Evolutionary conservation across 1,139 yeast genomes (phyloP).

Genomic region (Candida pseudocylindracea): DNA sequence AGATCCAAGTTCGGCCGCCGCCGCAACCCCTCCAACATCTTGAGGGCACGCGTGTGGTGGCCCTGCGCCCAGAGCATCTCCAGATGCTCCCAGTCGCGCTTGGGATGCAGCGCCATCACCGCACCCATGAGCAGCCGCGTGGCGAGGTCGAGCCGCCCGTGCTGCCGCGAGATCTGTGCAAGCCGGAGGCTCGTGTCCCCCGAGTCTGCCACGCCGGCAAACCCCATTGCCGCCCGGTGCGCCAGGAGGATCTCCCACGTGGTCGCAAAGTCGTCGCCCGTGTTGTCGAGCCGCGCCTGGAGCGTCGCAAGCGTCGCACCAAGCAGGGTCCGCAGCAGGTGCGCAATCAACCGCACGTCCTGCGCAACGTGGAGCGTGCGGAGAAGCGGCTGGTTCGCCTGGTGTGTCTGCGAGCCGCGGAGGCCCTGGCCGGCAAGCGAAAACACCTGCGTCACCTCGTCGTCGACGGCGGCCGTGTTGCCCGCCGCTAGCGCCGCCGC

Average conservation of each 20-base stretch:
- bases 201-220: conserved; percentile 11
- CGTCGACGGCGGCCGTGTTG: too few relatives aligned
- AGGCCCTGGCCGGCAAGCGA: too few relatives aligned
- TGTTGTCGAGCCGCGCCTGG: conserved; percentile 16
- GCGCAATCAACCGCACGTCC: too few relatives aligned
- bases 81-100: conserved; percentile 63
- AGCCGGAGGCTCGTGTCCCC: conserved; percentile 33
- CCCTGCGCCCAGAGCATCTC: conserved; percentile 81
- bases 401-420: too few relatives aligned
- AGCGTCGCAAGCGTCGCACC: too few relatives aligned
- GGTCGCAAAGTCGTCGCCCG: conserved; percentile 39
- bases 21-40: conserved; percentile 15
- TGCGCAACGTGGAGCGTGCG: too few relatives aligned
- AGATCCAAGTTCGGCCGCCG: conserved; percentile 4
- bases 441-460: too few relatives aligned
- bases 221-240: conserved; percentile 30
- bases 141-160: conserved; percentile 51
- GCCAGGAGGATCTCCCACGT: conserved; percentile 38
- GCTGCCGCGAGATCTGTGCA: conserved; percentile 47
- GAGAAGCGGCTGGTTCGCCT: too few relatives aligned
- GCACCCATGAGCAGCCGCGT: conserved; percentile 56
- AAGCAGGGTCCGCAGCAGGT: too few relatives aligned
- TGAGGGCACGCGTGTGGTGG: conserved; percentile 69
- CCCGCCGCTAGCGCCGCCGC: too few relatives aligned
- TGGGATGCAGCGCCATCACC: conserved; percentile 20